phyloP scores from a whole-genome alignment of 164 flowering plant genomes.

The Berberis thunbergii region DNA sequence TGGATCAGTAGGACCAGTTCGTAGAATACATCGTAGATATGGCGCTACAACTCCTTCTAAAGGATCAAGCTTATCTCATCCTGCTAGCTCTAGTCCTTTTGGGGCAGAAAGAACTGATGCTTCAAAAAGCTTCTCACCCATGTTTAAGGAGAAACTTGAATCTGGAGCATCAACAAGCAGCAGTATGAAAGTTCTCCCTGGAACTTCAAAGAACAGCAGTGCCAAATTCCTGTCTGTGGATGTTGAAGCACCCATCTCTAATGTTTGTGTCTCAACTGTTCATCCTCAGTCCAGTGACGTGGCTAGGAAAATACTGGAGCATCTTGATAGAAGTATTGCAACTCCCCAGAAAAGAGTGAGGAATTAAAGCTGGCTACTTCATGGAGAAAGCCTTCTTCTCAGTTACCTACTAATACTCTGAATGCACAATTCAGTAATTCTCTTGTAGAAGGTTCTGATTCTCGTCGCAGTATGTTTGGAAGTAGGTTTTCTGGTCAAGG shows the following conservation, averaged over 20 bases:
- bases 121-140: no score
- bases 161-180: constrained; percentile 24
- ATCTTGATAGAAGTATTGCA: constrained; percentile 52
- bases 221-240: constrained; percentile 20
- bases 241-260: constrained; percentile 11
- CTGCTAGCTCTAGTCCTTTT: no score
- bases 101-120: no score
- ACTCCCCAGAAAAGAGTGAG: constrained; percentile 55
- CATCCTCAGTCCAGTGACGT: constrained; percentile 53
- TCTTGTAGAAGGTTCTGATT: constrained; percentile 12
- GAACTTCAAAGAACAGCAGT: neutral
- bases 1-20: no score
- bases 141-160: no score
- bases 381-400: constrained; percentile 34
- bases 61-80: no score
- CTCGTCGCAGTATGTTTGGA: constrained; percentile 10
- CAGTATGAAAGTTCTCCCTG: neutral
- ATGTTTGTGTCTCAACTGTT: constrained; percentile 21
- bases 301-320: constrained; percentile 69
- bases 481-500: constrained; percentile 12
- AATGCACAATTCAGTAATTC: constrained; percentile 10
- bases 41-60: no score
- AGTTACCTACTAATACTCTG: constrained; percentile 7
- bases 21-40: no score
- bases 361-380: constrained; percentile 54